Evolutionary conservation across 257 asterid species (phyloP).

Genomic region (Plantago elongata): DNA sequence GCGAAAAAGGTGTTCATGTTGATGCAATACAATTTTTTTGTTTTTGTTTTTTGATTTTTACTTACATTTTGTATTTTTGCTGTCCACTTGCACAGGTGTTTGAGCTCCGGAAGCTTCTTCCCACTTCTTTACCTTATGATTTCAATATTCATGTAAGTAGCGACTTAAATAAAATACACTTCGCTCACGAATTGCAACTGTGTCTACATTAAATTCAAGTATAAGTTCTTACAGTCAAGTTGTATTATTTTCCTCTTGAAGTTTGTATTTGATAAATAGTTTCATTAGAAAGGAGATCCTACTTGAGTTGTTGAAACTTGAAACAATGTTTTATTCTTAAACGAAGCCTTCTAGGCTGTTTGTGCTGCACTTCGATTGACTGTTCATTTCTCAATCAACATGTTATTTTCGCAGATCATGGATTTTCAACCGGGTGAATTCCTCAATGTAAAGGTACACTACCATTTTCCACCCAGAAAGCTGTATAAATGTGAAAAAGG

Average conservation of each 20-base stretch:
- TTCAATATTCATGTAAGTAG: conserved; percentile 84
- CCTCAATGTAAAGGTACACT: conserved; percentile 83
- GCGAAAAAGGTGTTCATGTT: neutral
- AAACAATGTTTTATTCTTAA: neutral
- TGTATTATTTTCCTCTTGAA: no score
- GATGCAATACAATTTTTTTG: no score
- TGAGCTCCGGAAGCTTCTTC: conserved; percentile 91
- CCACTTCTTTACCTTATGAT: conserved; percentile 70
- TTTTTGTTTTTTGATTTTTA: neutral
- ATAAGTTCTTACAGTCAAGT: no score
- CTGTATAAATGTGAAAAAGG: neutral
- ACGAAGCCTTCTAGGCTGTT: neutral
- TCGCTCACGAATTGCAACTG: no score
- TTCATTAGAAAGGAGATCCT: neutral
- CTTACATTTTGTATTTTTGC: conserved; percentile 7
- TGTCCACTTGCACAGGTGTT: conserved; percentile 49
- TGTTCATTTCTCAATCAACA: conserved; percentile 1
- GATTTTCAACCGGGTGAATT: conserved; percentile 98
- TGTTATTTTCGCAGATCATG: conserved; percentile 61
- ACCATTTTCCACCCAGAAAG: neutral
- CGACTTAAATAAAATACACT: neutral
- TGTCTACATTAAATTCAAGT: no score
- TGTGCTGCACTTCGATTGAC: neutral
- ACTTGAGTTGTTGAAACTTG: neutral
- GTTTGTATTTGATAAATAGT: no score